phyloP scores from a whole-genome alignment of 2,329 filamentous ascomycete genomes.

The Penicillium verrucosum region DNA sequence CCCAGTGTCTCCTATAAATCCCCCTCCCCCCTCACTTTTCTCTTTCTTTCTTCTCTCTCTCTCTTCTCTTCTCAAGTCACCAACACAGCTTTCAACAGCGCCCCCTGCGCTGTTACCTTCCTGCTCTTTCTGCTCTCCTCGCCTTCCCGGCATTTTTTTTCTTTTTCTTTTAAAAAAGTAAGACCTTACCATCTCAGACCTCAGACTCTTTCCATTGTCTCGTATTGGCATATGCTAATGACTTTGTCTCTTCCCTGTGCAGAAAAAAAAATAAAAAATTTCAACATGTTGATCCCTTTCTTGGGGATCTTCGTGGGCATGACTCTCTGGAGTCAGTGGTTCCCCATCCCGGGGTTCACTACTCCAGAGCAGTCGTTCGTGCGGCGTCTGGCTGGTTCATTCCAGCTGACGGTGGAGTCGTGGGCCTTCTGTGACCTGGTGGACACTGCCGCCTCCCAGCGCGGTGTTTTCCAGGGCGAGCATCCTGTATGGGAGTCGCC shows the following conservation, averaged over 20 bases:
- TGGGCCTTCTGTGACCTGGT: constrained; percentile 17
- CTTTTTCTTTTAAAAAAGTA: constrained; percentile 1
- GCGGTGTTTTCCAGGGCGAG: neutral
- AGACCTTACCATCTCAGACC: neutral
- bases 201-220: too few species aligned
- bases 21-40: neutral
- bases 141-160: neutral
- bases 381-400: constrained; percentile 14
- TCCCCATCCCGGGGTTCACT: constrained; percentile 21
- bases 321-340: constrained; percentile 25
- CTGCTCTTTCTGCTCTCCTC: neutral
- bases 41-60: constrained; percentile 5
- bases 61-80: neutral
- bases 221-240: neutral
- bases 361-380: constrained; percentile 19
- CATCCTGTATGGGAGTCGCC: neutral
- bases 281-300: constrained; percentile 23
- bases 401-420: constrained; percentile 13
- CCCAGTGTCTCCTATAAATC: neutral
- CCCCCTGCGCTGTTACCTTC: neutral
- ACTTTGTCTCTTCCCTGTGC: neutral
- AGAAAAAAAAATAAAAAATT: neutral
- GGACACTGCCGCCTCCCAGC: neutral
- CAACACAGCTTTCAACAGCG: neutral
- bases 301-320: constrained; percentile 20